Conservation (phyloP, 2,329 filamentous ascomycete species). For the Phyllosticta citrichinensis region DNA sequence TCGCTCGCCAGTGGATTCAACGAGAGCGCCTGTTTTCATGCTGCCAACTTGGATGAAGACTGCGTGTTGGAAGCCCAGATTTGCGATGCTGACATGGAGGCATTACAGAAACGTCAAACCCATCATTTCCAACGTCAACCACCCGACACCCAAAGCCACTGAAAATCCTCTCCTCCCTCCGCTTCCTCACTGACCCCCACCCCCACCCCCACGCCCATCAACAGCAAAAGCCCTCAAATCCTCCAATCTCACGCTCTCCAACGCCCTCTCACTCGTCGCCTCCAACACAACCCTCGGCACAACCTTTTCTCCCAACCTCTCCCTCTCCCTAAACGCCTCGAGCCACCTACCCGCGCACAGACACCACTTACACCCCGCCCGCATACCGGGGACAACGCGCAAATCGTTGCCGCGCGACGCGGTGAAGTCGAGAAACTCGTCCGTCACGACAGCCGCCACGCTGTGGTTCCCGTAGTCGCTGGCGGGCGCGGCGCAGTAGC, state of each 20-base stretch:
- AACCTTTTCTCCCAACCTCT: background rate
- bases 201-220: constrained; percentile 23
- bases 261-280: constrained; percentile 43
- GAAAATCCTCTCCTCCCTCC: too few species aligned
- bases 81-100: too few species aligned
- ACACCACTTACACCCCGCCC: constrained; percentile 53
- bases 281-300: constrained; percentile 35
- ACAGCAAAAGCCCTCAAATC: constrained; percentile 42
- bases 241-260: constrained; percentile 38
- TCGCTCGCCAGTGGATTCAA: too few species aligned
- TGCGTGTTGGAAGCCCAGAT: too few species aligned
- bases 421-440: constrained; percentile 53
- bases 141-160: too few species aligned
- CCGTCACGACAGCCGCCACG: constrained; percentile 47
- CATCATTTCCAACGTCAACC: too few species aligned
- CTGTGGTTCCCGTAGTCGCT: constrained; percentile 50
- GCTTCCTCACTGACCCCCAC: background rate
- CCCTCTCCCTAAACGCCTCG: constrained; percentile 34
- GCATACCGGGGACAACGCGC: constrained; percentile 40
- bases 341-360: constrained; percentile 51
- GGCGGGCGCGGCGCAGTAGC: constrained; percentile 49
- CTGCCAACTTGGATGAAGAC: too few species aligned
- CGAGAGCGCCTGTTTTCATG: too few species aligned
- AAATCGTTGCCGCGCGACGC: constrained; percentile 51
- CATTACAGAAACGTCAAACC: too few species aligned